Percentiles rank a stretch among this genome's conserved stretches.
Evolutionary conservation across 2,329 filamentous ascomycete genomes (phyloP).

Genomic region (Cladosporium oxysporum): DNA sequence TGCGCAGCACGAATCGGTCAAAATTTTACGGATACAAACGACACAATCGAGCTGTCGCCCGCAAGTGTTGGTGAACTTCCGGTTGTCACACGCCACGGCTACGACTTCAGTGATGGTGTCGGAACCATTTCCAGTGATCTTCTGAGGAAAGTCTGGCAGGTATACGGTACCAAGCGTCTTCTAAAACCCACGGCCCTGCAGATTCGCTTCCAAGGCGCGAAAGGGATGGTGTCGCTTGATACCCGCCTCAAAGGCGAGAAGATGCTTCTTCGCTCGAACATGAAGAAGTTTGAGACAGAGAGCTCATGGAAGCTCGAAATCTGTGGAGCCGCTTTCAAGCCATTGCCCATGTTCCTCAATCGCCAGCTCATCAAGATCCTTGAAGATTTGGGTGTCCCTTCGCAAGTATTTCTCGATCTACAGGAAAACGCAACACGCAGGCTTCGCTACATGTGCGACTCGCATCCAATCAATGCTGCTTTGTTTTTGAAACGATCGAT

Average conservation of each 20-base stretch:
- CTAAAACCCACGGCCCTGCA: slow-evolving; percentile 68
- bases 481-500: slow-evolving; percentile 64
- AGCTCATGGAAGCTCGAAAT: slow-evolving; percentile 65
- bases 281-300: slow-evolving; percentile 72
- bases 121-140: slow-evolving; percentile 69
- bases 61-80: slow-evolving; percentile 42
- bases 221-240: slow-evolving; percentile 77
- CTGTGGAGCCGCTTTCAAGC: slow-evolving; percentile 67
- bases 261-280: slow-evolving; percentile 68
- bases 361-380: slow-evolving; percentile 82
- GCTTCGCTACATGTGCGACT: slow-evolving; percentile 61
- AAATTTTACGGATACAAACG: slow-evolving; percentile 70
- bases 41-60: slow-evolving; percentile 54
- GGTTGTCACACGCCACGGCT: slow-evolving; percentile 57
- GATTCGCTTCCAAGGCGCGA: slow-evolving; percentile 71
- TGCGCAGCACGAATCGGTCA: slow-evolving; percentile 62
- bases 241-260: slow-evolving; percentile 57
- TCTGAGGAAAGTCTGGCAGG: slow-evolving; percentile 60
- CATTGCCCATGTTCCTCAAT: slow-evolving; percentile 71
- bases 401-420: slow-evolving; percentile 62
- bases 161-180: slow-evolving; percentile 50
- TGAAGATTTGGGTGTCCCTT: slow-evolving; percentile 69
- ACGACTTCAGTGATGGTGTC: slow-evolving; percentile 77
- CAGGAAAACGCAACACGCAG: slow-evolving; percentile 64
- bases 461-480: slow-evolving; percentile 60